phyloP scores from a whole-genome alignment of 2,329 filamentous ascomycete genomes.

The Ascocoryne sarcoides region DNA sequence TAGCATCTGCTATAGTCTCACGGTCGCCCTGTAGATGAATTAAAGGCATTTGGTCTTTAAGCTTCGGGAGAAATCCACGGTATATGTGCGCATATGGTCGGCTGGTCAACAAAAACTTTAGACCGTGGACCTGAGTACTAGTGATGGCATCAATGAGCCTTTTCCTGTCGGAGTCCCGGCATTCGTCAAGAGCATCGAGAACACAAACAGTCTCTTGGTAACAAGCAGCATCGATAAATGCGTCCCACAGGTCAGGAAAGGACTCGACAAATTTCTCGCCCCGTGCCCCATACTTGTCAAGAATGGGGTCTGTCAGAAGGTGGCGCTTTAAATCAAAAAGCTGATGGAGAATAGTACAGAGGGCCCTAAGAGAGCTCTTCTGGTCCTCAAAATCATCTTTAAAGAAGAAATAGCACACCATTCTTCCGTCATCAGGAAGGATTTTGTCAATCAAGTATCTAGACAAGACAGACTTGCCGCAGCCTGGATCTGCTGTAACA shows the following conservation, averaged over 20 bases:
- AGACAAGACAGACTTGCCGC: constrained; percentile 33
- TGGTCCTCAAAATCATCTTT: constrained; percentile 29
- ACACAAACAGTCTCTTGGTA: constrained; percentile 29
- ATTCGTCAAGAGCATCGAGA: constrained; percentile 35
- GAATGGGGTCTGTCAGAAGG: constrained; percentile 29
- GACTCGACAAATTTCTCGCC: constrained; percentile 19
- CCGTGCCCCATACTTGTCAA: constrained; percentile 10
- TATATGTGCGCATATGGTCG: constrained; percentile 7
- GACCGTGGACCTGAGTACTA: constrained; percentile 1
- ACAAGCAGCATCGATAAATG: constrained; percentile 24
- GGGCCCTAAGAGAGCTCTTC: too few species aligned
- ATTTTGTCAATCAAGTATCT: constrained; percentile 27
- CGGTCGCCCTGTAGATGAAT: constrained; percentile 4
- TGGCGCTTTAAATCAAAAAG: constrained; percentile 23
- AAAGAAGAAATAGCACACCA: constrained; percentile 37
- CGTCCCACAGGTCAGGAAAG: constrained; percentile 29
- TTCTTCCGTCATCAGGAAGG: constrained; percentile 4
- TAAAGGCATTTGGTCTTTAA: background rate
- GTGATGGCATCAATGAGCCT: background rate
- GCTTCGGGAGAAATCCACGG: background rate
- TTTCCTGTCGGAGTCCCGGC: constrained; percentile 3
- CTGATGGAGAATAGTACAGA: constrained; percentile 35
- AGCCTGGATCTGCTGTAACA: constrained; percentile 32
- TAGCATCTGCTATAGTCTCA: constrained; percentile 4
- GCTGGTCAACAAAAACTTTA: constrained; percentile 30